Evolutionary conservation across 2,329 filamentous ascomycete species (phyloP), one percentile per base, ranked within the genome.

Genomic region (Colletotrichum scovillei): DNA sequence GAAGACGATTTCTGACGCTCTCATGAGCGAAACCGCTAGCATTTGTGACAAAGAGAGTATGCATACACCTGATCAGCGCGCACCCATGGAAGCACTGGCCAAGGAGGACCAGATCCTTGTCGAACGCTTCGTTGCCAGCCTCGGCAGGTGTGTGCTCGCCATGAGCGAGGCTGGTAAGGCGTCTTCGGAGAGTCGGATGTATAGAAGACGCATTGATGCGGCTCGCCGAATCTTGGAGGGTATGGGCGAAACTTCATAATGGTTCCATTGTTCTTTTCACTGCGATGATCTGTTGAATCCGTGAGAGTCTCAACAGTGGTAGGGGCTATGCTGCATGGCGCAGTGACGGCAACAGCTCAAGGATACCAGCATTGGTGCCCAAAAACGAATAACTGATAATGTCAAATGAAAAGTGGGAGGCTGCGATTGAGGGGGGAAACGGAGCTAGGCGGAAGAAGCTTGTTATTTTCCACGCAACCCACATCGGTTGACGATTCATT

Each of bases 221-320:
- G 95, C 95, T 5, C 90, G 92, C 73, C 88, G 90, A 65, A 88
- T 94, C 4, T 85, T 97, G 35, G 94, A 96, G 76, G 94, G 94
- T 5, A 84, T 91, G 72, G 88, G 92, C 75, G 86, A 63, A 62
- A 72, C 68, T 63, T 72, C 63, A 46, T 69, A 30, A 67, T 24
- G 35, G 24, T 65, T 22, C 62, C 66, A 53, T 66, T 67, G 62
- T 73, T 67, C 52, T 58, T 72, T 58, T 73, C 55, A 46, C 57
- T 72, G 53, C 30, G 24, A 57, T 60, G 14, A 57, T 32, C 26
- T 60, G n/a, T 24, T 63, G 68, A 63, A 46, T 24, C 32, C 49
- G 63, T 49, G 35, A 19, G 70, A 52, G 38, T n/a, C 57, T 30
- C 62, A 30, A 32, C 26, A 60, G 22, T 24, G 42, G n/a, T 22